phyloP scores from a whole-genome alignment of 2,329 filamentous ascomycete genomes.

The Trichoderma afroharzianum region DNA sequence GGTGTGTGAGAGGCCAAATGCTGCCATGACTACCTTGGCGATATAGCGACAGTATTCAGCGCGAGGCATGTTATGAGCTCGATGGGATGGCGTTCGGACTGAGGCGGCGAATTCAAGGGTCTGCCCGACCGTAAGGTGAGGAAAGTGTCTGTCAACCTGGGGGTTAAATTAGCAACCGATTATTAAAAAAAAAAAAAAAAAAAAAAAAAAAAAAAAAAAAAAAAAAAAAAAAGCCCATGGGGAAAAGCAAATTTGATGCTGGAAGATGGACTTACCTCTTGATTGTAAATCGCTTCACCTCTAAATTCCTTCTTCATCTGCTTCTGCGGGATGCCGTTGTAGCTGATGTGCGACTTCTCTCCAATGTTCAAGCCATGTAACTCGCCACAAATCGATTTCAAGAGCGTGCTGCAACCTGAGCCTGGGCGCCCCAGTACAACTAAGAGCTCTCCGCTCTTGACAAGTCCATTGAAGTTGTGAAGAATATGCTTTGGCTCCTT shows the following conservation, averaged over 20 bases:
- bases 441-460: constrained; percentile 63
- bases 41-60: constrained; percentile 59
- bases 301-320: constrained; percentile 58
- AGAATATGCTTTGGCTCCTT: constrained; percentile 57
- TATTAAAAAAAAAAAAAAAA: no score
- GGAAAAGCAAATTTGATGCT: not conserved
- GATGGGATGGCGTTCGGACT: constrained; percentile 62
- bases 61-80: constrained; percentile 59
- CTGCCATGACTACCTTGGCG: constrained; percentile 63
- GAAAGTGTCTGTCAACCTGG: constrained; percentile 68
- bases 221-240: no score
- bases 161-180: not conserved
- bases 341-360: constrained; percentile 51
- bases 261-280: constrained; percentile 49
- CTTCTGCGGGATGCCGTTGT: constrained; percentile 55
- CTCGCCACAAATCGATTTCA: constrained; percentile 61
- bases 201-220: no score
- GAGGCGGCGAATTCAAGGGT: constrained; percentile 71
- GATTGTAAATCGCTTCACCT: constrained; percentile 69
- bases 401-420: constrained; percentile 60
- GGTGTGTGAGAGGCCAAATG: constrained; percentile 70
- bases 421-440: constrained; percentile 66
- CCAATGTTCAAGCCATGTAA: constrained; percentile 55
- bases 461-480: constrained; percentile 59
- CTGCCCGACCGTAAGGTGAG: constrained; percentile 71